Percentiles rank a stretch among this genome's conserved stretches.
These are phyloP conservation scores for Brassica nigra DNA, from an alignment of 345 rosid species.

Conservation along the genomic window DNA sequence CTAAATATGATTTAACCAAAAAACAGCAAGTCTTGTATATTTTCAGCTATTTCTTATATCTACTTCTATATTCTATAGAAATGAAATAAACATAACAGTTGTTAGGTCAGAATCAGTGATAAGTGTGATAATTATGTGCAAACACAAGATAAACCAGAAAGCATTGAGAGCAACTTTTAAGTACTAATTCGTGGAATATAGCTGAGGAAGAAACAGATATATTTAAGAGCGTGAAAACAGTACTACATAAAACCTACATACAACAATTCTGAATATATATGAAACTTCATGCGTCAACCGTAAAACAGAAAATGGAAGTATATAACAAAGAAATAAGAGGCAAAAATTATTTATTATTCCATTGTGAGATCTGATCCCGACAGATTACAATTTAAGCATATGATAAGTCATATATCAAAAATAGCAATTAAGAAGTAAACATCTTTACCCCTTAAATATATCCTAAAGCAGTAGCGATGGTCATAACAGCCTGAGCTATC, in stretches of 20 bases:
- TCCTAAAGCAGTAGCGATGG: neutral
- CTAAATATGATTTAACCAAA: neutral
- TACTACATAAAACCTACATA: neutral
- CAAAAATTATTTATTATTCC: conserved; percentile 8
- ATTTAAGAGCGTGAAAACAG: neutral
- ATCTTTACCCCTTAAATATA: neutral
- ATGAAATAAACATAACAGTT: too few relatives aligned
- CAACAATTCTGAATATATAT: neutral
- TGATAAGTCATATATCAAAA: neutral
- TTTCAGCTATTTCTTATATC: neutral
- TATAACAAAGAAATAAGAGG: neutral
- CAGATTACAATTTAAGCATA: neutral
- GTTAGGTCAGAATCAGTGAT: neutral
- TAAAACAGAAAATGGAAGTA: neutral
- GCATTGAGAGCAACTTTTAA: neutral
- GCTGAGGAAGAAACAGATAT: neutral
- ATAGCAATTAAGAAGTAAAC: neutral
- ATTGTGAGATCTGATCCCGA: neutral
- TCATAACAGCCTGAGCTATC: neutral
- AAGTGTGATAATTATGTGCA: neutral
- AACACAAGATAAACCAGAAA: neutral
- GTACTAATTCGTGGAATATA: neutral
- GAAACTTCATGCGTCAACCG: neutral
- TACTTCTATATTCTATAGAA: neutral
- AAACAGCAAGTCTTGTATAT: neutral